Evolutionary conservation across 192 early-diverging fungal genomes (phyloP).

Genomic region (Diversispora epigaea): DNA sequence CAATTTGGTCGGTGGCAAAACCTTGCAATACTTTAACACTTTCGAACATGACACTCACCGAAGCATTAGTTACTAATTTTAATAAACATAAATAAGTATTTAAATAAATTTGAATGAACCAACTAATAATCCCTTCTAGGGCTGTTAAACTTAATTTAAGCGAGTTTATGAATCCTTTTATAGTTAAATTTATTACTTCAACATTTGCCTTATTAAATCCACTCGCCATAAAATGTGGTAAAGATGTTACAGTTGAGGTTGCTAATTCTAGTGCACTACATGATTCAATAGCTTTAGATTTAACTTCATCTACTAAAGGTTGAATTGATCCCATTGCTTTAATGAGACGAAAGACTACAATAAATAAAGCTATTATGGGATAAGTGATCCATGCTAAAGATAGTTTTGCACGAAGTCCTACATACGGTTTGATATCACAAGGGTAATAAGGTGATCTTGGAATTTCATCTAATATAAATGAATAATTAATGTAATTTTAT

Average conservation of each 20-base stretch:
- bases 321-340: conserved; percentile 13
- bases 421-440: conserved; percentile 3
- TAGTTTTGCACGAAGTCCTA: conserved; percentile 18
- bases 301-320: conserved; percentile 13
- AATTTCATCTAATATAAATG: background rate
- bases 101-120: conserved; percentile 11
- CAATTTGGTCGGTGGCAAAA: background rate
- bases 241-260: conserved; percentile 19
- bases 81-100: conserved; percentile 23
- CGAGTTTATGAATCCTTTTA: background rate
- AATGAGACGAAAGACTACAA: conserved; percentile 14
- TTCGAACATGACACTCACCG: background rate
- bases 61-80: conserved; percentile 19
- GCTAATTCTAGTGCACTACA: conserved; percentile 23
- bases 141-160: conserved; percentile 8
- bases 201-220: conserved; percentile 28
- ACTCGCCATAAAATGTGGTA: conserved; percentile 30
- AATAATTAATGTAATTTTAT: no score
- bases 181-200: conserved; percentile 17
- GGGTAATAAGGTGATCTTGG: background rate
- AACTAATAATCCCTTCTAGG: conserved; percentile 17
- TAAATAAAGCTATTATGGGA: conserved; percentile 15
- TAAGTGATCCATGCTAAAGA: conserved; percentile 18
- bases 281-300: conserved; percentile 11
- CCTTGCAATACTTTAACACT: background rate